phyloP scores from a whole-genome alignment of 2,329 filamentous ascomycete genomes.

The Chaetothyriales sp. region DNA sequence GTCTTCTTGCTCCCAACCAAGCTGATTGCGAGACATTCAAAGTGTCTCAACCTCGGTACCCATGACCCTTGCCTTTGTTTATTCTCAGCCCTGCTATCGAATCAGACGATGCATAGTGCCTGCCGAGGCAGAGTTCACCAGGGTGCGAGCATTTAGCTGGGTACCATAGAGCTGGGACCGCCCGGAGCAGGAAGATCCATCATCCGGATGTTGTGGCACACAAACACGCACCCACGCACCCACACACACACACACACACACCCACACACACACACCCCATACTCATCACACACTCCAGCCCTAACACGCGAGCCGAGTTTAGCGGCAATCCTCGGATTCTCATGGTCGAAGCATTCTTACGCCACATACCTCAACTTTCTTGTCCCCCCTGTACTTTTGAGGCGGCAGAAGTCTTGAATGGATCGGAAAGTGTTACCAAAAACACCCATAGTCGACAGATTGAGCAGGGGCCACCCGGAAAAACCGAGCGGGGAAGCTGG shows the following conservation, averaged over 20 bases:
- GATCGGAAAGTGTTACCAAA: neutral
- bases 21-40: neutral
- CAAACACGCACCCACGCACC: too few species aligned
- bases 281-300: too few species aligned
- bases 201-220: too few species aligned
- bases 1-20: too few species aligned
- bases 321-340: neutral
- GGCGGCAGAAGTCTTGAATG: neutral
- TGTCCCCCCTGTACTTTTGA: neutral
- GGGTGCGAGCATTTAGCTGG: neutral
- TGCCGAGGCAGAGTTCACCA: neutral
- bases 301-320: neutral
- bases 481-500: neutral
- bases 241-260: too few species aligned
- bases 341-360: neutral
- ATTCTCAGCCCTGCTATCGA: neutral
- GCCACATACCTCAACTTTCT: neutral
- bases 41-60: neutral
- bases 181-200: neutral
- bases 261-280: too few species aligned
- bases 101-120: neutral
- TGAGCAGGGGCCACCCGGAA: neutral
- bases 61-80: neutral
- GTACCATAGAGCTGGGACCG: neutral
- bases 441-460: neutral